Evolutionary conservation across 805 yeast genomes (phyloP).

Genomic region (Lachancea kluyveri): DNA sequence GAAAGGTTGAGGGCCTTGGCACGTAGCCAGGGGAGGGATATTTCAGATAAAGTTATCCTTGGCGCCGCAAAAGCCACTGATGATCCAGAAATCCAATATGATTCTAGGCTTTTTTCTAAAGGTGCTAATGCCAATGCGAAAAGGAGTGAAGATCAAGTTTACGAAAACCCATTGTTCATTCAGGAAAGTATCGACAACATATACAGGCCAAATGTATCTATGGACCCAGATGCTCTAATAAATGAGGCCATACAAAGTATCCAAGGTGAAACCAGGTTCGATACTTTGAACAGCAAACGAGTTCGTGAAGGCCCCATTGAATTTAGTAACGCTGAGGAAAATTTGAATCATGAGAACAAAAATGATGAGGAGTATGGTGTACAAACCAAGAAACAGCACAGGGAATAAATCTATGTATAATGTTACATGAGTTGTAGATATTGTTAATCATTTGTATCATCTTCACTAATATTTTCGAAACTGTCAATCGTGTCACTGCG

Average conservation of each 20-base stretch:
- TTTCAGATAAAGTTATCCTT: conserved; percentile 49
- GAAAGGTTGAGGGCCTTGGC: conserved; percentile 39
- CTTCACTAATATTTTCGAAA: conserved; percentile 13
- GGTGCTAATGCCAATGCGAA: conserved; percentile 34
- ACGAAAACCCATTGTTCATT: conserved; percentile 53
- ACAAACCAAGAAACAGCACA: conserved; percentile 13
- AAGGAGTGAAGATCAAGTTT: conserved; percentile 42
- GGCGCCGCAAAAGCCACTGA: conserved; percentile 40
- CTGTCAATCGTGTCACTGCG: conserved; percentile 8
- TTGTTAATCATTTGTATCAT: conserved; percentile 9
- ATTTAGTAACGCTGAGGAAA: conserved; percentile 34
- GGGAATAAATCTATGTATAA: conserved; percentile 1
- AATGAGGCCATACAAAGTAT: conserved; percentile 8
- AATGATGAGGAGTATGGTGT: conserved; percentile 19
- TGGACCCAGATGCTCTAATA: conserved; percentile 12
- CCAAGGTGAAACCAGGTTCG: conserved; percentile 11
- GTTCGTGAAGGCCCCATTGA: conserved; percentile 39
- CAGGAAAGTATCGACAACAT: conserved; percentile 46
- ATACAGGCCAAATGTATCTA: conserved; percentile 36
- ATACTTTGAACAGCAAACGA: conserved; percentile 9
- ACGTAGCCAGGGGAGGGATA: conserved; percentile 40
- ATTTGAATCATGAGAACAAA: conserved; percentile 2
- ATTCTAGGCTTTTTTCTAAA: conserved; percentile 49
- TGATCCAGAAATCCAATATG: conserved; percentile 42
- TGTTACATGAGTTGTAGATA: neutral